Percentiles rank a stretch among this genome's conserved stretches.
These are phyloP conservation scores for Corylus avellana DNA, from an alignment of 306 rosid species.

Conservation along the genomic window DNA sequence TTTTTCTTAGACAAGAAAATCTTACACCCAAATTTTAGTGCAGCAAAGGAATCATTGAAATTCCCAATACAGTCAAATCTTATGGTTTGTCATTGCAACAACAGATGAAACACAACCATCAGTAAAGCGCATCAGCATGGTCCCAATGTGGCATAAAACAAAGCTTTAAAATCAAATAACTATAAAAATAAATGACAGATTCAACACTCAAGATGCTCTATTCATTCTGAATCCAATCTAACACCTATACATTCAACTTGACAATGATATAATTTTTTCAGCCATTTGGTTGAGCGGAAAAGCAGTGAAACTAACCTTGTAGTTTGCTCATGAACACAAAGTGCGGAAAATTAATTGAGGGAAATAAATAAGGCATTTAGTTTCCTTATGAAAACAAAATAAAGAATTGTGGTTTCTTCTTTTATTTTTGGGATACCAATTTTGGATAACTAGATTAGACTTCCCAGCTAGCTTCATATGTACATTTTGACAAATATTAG, in stretches of 20 bases:
- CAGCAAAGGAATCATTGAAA: background rate
- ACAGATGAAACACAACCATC: background rate
- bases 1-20: background rate
- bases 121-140: background rate
- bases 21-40: background rate
- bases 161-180: background rate
- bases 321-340: background rate
- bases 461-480: background rate
- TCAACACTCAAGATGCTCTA: background rate
- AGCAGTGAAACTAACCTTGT: background rate
- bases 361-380: background rate
- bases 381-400: background rate
- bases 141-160: background rate
- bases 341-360: background rate
- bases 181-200: background rate
- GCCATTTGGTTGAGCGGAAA: background rate
- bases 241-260: background rate
- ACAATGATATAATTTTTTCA: background rate
- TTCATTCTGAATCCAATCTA: background rate
- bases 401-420: background rate
- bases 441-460: background rate
- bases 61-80: background rate
- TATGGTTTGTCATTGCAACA: background rate
- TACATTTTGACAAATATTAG: background rate
- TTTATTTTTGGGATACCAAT: background rate